phyloP scores from a whole-genome alignment of 2,329 filamentous ascomycete species.

The Endocalyx cinctus region DNA sequence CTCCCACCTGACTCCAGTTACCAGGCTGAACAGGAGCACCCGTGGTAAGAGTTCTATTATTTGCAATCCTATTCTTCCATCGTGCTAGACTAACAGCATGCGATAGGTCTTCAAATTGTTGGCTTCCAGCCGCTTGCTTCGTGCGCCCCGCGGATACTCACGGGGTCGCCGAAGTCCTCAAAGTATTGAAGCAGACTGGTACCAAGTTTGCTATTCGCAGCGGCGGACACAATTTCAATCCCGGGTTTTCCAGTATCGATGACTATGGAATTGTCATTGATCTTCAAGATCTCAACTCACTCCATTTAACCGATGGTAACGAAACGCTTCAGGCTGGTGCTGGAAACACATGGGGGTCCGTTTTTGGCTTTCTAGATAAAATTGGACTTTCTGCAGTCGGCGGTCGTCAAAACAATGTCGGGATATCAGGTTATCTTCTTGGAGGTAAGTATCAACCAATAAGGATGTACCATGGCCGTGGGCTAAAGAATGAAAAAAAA shows the following conservation, averaged over 20 bases:
- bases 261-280: constrained; percentile 9
- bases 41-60: not conserved
- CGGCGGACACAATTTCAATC: constrained; percentile 10
- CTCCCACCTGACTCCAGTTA: not conserved
- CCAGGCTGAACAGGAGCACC: not conserved
- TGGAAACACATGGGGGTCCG: constrained; percentile 5
- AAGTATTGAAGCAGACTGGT: constrained; percentile 1
- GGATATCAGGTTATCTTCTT: constrained; percentile 8
- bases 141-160: constrained; percentile 2
- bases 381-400: constrained; percentile 4
- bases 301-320: constrained; percentile 3
- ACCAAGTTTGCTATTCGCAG: constrained; percentile 11
- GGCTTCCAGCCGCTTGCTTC: constrained; percentile 6
- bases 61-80: not conserved
- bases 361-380: constrained; percentile 8
- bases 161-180: constrained; percentile 4
- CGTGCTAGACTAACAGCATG: not conserved
- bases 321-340: constrained; percentile 3
- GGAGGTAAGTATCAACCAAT: constrained; percentile 2
- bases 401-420: constrained; percentile 8
- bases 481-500: no score
- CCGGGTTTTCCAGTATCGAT: constrained; percentile 9
- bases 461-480: no score
- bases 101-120: constrained; percentile 6
- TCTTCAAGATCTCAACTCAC: constrained; percentile 3